A percentile compares a stretch with the other conserved stretches of the same genome.
Conservation (phyloP, 352 stramenopile genomes). For the Pythium plurisporium region DNA sequence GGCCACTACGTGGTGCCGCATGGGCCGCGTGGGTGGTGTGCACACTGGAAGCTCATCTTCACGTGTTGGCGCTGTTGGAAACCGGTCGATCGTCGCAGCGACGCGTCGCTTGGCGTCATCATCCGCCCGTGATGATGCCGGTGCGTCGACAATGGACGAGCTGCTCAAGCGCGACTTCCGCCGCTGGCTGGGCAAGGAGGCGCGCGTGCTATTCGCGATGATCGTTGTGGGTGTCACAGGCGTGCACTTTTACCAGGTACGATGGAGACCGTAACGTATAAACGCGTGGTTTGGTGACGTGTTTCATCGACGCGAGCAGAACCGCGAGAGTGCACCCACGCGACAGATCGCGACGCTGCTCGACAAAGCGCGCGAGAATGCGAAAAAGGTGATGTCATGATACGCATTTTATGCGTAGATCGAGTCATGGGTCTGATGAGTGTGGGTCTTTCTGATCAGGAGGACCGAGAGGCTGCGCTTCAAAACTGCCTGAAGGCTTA, state of each 20-base stretch:
- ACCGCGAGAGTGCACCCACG: conserved; percentile 52
- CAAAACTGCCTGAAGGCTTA: conserved; percentile 69
- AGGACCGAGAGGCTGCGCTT: conserved; percentile 48
- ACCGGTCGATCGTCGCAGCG: neutral
- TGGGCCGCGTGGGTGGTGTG: neutral
- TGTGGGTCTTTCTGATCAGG: conserved; percentile 5
- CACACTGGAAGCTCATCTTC: neutral
- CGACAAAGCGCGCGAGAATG: conserved; percentile 43
- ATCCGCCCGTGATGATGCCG: neutral
- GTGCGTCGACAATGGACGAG: conserved; percentile 30
- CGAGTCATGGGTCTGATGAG: too few species aligned
- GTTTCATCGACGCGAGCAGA: conserved; percentile 27
- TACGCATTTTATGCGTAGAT: too few species aligned
- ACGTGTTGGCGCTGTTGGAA: neutral
- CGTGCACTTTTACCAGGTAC: conserved; percentile 66
- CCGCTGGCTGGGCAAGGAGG: conserved; percentile 53
- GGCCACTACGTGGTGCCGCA: neutral
- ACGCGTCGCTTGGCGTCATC: conserved; percentile 6
- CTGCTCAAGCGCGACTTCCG: conserved; percentile 60
- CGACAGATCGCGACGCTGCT: conserved; percentile 51
- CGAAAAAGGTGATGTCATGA: conserved; percentile 29
- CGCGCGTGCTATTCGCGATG: conserved; percentile 39
- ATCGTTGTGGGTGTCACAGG: conserved; percentile 40
- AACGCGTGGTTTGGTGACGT: too few species aligned
- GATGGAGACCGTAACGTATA: too few species aligned